phyloP scores from a whole-genome alignment of 805 yeast species.

The Wickerhamomyces kurtzmanii region DNA sequence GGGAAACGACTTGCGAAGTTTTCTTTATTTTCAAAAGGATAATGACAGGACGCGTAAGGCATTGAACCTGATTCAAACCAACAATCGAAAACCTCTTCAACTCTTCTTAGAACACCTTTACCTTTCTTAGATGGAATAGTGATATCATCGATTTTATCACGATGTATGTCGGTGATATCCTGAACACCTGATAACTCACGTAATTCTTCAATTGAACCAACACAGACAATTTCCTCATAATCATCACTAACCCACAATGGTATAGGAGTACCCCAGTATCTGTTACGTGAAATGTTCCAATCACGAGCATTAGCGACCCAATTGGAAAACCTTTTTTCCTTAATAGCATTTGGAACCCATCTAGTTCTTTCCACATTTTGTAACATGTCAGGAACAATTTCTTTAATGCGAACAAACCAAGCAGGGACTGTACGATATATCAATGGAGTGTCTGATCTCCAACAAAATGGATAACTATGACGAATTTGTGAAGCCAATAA shows the following conservation, averaged over 20 bases:
- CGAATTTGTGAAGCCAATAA: conserved; percentile 73
- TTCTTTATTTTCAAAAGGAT: conserved; percentile 85
- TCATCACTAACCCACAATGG: conserved; percentile 98
- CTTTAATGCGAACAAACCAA: conserved; percentile 91
- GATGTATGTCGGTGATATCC: conserved; percentile 84
- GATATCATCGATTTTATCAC: conserved; percentile 84
- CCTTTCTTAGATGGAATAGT: conserved; percentile 91
- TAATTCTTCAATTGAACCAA: conserved; percentile 86
- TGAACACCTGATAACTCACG: conserved; percentile 72
- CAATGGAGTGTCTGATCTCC: conserved; percentile 99
- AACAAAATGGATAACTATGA: conserved; percentile 98
- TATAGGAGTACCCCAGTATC: conserved; percentile 99
- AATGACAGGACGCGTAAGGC: conserved; percentile 97
- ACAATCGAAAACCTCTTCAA: conserved; percentile 98
- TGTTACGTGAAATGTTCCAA: conserved; percentile 96
- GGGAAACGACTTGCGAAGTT: conserved; percentile 73
- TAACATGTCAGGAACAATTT: conserved; percentile 83
- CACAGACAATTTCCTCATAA: conserved; percentile 82
- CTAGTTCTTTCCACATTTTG: conserved; percentile 74
- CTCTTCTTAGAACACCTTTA: conserved; percentile 78
- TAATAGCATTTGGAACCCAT: conserved; percentile 90
- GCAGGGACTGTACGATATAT: conserved; percentile 95
- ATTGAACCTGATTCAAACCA: conserved; percentile 99
- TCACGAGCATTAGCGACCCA: conserved; percentile 99
- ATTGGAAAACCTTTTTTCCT: conserved; percentile 92